phyloP scores from a whole-genome alignment of 495 filamentous ascomycete species.

The Baudoinia panamericana region DNA sequence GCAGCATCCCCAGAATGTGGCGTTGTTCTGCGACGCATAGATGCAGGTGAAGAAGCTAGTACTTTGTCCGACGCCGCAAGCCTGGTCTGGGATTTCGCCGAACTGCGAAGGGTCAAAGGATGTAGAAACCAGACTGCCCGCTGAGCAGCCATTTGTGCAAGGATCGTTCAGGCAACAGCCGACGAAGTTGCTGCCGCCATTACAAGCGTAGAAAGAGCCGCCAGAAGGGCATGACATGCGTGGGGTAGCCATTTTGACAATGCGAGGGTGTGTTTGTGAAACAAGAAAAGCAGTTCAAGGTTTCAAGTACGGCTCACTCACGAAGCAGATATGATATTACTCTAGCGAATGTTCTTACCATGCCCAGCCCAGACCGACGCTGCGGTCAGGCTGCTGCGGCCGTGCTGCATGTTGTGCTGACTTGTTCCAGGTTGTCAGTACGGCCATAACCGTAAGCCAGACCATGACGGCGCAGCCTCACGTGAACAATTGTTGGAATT shows the following conservation, averaged over 20 bases:
- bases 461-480: too few relatives aligned
- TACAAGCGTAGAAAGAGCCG: not conserved
- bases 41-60: not conserved
- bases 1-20: not conserved
- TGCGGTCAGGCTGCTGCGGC: too few relatives aligned
- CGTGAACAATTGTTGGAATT: too few relatives aligned
- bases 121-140: not conserved
- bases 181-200: not conserved
- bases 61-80: not conserved
- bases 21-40: not conserved
- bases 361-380: too few relatives aligned
- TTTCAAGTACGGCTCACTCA: too few relatives aligned
- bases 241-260: not conserved
- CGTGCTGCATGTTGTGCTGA: too few relatives aligned
- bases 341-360: too few relatives aligned
- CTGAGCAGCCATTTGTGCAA: not conserved
- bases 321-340: too few relatives aligned
- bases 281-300: too few relatives aligned
- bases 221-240: not conserved
- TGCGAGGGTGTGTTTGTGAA: too few relatives aligned
- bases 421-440: too few relatives aligned
- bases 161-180: not conserved
- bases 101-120: not conserved
- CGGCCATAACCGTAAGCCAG: too few relatives aligned
- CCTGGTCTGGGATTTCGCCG: not conserved